Base-by-base conservation (phyloP, 345 rosid species). In the Gossypium sturtianum region DNA sequence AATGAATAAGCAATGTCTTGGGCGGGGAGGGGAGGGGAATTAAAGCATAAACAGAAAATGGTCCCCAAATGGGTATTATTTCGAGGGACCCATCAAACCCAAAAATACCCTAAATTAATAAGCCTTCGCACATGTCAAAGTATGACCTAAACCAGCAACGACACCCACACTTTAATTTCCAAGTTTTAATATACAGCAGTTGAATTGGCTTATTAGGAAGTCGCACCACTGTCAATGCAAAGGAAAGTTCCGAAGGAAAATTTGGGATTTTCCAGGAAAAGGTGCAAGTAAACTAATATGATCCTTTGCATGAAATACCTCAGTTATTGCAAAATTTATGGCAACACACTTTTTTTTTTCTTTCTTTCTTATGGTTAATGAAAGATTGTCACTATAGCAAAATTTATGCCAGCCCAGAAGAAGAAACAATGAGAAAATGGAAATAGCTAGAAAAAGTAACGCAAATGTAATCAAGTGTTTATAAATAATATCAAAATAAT, bases 101-200 rank as follows among this genome's bases (percentile, higher is more conserved):
- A 5, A 73, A 61, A 73, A 59, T 59, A 29, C 68, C 75, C 59
- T 49, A 47, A 29, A 62, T 34, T 48, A 74, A 74, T 44, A 62
- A 74, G 76, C 34, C 44, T 29, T 7, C 27, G 70, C 70, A 74
- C 76, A 74, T 74, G 70, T 43, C 16, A 65, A 65, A 3, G 69
- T 5, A 65, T 65, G 68, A 22, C n/a, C 17, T 3, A 29, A 29
- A 62, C 25, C 44, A 38, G 74, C 7, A 38, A 54, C 62, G 25
- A 53, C 49, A 70, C 51, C n/a, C 48, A 69, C 15, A 20, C 34
- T 67, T 45, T 20, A 13, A 12, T 7, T 54, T 17, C 64, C 63
- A 5, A 11, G 29, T 54, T 17, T 38, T 34, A 19, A 19, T 52
- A 16, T 9, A 57, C 16, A 29, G 63, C 63, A 34, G 12, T 49